Base-by-base conservation (phyloP, 805 yeast genomes). In the Ogataea pignaliae region DNA sequence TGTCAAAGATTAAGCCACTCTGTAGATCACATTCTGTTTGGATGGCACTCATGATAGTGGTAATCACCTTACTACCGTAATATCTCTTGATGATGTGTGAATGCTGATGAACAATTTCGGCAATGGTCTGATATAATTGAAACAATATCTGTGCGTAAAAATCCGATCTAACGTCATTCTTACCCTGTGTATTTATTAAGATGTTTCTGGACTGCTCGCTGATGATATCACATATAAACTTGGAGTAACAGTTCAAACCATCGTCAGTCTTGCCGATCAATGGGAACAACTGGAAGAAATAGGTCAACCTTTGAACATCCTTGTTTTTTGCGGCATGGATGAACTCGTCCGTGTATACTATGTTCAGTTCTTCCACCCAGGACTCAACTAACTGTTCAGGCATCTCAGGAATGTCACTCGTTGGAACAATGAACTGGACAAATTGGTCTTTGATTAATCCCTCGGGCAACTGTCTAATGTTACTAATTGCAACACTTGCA, bases 11-110 rank as follows among this genome's bases (percentile, higher is more conserved):
- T 36, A 93, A 70, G 1, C 95, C 95, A 21, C 91, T 83, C 59
- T 93, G 99, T n/a, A 90, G 72, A 59, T 93, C 99, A 29, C 93
- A 83, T 59, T 93, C 99, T 40, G 77, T 70, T 64, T 91, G 96
- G 29, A 93, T 83, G 40, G 78, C 77, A 15, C 76, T 78, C 53
- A 90, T 73, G 10, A 91, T 89, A 30, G 73, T 73, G 3, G 74
- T 66, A 71, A 90, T 81, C 13, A 82, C 81, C 10, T 66, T 50
- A 2, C 68, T 66, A 15, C 91, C 95, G 58, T 93, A 93, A 58
- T 82, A 84, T 39, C 72, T 73, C 35, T 74, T 76, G 26, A 93
- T 88, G 34, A 93, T 75, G 10, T 82, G 83, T 0, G 93, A 79
- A 60, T 93, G 98, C 57, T 89, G 97, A 37, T 82, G 81, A 17